Conservation (phyloP, 768 basidiomycete species). For the Suillus occidentalis region DNA sequence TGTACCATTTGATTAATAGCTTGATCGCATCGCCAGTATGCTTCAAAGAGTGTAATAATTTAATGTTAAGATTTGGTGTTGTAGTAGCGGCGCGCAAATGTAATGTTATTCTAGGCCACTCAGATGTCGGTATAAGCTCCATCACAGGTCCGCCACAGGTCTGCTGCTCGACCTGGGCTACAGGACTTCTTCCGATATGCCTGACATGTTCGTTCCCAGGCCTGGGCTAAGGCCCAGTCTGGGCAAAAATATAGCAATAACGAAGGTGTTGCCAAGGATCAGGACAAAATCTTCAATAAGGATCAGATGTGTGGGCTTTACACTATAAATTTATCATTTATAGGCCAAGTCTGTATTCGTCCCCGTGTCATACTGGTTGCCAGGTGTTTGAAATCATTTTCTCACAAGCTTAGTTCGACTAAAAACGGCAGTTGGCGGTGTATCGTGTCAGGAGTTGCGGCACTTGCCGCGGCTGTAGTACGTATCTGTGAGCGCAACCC, state of each 20-base stretch:
- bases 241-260: background rate
- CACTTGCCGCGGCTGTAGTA: background rate
- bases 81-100: too few relatives aligned
- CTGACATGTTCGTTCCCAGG: background rate
- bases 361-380: too few relatives aligned
- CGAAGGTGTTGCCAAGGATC: background rate
- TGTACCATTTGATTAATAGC: background rate
- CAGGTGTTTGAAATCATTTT: too few relatives aligned
- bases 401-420: too few relatives aligned
- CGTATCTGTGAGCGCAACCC: background rate
- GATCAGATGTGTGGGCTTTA: background rate
- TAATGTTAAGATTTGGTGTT: too few relatives aligned
- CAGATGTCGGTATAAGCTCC: background rate
- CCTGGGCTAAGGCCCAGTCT: background rate
- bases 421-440: too few relatives aligned
- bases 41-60: too few relatives aligned
- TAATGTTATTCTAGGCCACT: too few relatives aligned
- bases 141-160: background rate
- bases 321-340: background rate
- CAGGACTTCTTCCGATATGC: background rate
- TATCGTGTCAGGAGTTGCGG: background rate
- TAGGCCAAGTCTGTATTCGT: too few relatives aligned
- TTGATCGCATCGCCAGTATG: background rate
- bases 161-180: background rate
- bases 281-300: background rate